Evolutionary conservation across 805 yeast species (phyloP).

Genomic region (Kodamaea kakaduensis): DNA sequence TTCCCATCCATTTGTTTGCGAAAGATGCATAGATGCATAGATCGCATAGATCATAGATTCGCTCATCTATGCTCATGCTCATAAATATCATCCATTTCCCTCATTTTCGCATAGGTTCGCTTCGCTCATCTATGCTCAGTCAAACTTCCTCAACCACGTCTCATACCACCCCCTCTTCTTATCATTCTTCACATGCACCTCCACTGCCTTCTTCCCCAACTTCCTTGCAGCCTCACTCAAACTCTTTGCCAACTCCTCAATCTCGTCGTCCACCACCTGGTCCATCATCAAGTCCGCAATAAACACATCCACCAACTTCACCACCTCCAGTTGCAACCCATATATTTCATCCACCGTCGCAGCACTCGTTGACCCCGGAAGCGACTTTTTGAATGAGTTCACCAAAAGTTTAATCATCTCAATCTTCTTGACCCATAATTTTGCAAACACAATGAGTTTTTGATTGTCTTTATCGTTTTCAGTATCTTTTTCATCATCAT

Average conservation of each 20-base stretch:
- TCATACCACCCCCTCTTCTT: constrained; percentile 56
- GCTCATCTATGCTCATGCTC: too few relatives aligned
- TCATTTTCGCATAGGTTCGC: too few relatives aligned
- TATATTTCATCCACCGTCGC: constrained; percentile 46
- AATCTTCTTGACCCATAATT: constrained; percentile 49
- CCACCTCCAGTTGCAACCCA: constrained; percentile 38
- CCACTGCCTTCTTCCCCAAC: constrained; percentile 38
- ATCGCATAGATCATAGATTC: too few relatives aligned
- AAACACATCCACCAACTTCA: constrained; percentile 51
- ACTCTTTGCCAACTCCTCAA: constrained; percentile 18
- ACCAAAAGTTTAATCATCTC: constrained; percentile 56
- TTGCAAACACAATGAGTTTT: constrained; percentile 38
- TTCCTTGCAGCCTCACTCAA: constrained; percentile 25
- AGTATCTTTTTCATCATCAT: constrained; percentile 18
- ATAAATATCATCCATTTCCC: too few relatives aligned
- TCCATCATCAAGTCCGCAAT: constrained; percentile 55
- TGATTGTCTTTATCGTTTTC: constrained; percentile 22
- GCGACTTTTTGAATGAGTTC: constrained; percentile 55
- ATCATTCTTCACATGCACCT: constrained; percentile 46
- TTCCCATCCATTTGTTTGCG: too few relatives aligned
- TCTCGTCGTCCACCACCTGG: constrained; percentile 36
- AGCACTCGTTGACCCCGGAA: constrained; percentile 45
- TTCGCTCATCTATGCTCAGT: too few relatives aligned
- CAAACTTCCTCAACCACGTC: constrained; percentile 49
- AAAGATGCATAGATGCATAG: too few relatives aligned